These are phyloP conservation scores for Entomortierella chlamydospora DNA, from an alignment of 192 early-diverging fungal species.

Conservation along the genomic window DNA sequence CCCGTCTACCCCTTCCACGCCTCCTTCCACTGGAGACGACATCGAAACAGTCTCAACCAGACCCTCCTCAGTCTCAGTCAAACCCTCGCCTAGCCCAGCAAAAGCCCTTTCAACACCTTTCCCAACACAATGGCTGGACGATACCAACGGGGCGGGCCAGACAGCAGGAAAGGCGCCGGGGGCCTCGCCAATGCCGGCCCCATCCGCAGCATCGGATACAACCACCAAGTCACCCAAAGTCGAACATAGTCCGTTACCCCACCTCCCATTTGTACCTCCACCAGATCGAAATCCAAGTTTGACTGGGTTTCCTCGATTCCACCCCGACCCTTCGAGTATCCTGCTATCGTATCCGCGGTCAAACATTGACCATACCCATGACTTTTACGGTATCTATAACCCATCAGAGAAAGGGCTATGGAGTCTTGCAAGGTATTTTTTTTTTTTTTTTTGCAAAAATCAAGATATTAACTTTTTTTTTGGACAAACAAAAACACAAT, in stretches of 20 bases:
- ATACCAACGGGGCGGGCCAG: background rate
- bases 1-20: slow-evolving; percentile 3
- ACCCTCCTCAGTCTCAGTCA: slow-evolving; percentile 33
- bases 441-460: background rate
- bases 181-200: background rate
- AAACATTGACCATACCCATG: slow-evolving; percentile 41
- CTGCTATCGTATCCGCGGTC: slow-evolving; percentile 32
- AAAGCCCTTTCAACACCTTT: slow-evolving; percentile 32
- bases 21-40: background rate
- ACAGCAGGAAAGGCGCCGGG: background rate
- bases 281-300: slow-evolving; percentile 33
- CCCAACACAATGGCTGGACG: slow-evolving; percentile 11
- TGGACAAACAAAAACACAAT: too few relatives aligned
- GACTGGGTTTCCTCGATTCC: slow-evolving; percentile 4
- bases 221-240: slow-evolving; percentile 6
- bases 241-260: slow-evolving; percentile 15
- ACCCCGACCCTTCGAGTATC: slow-evolving; percentile 40
- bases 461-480: slow-evolving; percentile 1
- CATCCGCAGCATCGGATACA: background rate
- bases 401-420: slow-evolving; percentile 32
- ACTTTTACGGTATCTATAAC: slow-evolving; percentile 49
- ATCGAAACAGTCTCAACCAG: slow-evolving; percentile 16
- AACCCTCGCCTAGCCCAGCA: slow-evolving; percentile 25
- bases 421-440: slow-evolving; percentile 23
- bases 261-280: slow-evolving; percentile 34